These are phyloP conservation scores for Neurospora discreta DNA, from an alignment of 495 filamentous ascomycete genomes.

Conservation along the genomic window DNA sequence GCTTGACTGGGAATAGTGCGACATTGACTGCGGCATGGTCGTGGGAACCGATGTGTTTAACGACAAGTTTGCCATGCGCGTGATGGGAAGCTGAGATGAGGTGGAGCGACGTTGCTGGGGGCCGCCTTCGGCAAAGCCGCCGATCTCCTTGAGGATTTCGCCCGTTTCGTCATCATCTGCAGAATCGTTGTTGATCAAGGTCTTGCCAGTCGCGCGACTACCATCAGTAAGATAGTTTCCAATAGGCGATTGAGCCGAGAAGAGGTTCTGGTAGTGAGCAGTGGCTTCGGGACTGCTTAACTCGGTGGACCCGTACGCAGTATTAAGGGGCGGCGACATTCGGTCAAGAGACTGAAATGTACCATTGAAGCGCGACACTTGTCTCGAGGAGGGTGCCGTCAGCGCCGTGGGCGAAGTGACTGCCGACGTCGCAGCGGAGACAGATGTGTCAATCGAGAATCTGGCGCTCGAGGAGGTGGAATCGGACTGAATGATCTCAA, in stretches of 20 bases:
- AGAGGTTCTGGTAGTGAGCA: conserved; percentile 59
- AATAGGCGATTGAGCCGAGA: conserved; percentile 76
- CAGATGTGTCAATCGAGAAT: conserved; percentile 26
- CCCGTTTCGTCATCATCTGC: conserved; percentile 75
- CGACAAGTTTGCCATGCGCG: conserved; percentile 59
- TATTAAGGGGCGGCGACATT: conserved; percentile 52
- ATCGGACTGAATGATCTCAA: conserved; percentile 52
- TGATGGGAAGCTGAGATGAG: conserved; percentile 60
- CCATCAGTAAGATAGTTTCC: conserved; percentile 61
- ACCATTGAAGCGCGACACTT: conserved; percentile 66
- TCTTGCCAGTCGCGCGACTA: conserved; percentile 65
- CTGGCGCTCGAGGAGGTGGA: conserved; percentile 19
- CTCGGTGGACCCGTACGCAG: conserved; percentile 45
- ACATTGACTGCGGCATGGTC: conserved; percentile 34
- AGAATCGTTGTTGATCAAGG: conserved; percentile 71
- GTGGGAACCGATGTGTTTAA: conserved; percentile 49
- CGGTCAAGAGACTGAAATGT: conserved; percentile 65
- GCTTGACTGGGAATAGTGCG: conserved; percentile 38
- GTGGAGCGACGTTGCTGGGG: conserved; percentile 53
- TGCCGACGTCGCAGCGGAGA: conserved; percentile 15
- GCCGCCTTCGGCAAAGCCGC: conserved; percentile 74
- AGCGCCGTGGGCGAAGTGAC: conserved; percentile 37
- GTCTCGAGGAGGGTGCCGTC: conserved; percentile 48
- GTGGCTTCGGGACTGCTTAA: conserved; percentile 49
- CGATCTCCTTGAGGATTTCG: conserved; percentile 70